Evolutionary conservation across 805 yeast genomes (phyloP), one percentile per base, ranked within the genome.

Genomic region (Yamadazyma paraphyllophila): DNA sequence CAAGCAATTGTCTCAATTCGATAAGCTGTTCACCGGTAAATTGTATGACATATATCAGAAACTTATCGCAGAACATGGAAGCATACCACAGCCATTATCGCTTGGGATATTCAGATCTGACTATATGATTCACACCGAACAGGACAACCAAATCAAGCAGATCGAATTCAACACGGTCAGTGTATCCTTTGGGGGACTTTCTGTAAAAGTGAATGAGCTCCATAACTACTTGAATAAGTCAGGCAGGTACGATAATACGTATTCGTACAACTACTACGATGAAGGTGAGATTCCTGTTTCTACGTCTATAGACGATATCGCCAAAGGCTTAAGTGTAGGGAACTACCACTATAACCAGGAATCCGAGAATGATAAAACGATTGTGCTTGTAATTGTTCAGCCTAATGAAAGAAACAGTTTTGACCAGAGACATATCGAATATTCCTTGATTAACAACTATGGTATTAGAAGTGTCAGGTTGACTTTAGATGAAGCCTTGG

Each of bases 131-230:
- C 61, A 76, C n/a, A 59, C 62, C 6, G 65, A 65, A 11, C 48
- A 47, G 5, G 51, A 50, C 4, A 45, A 46, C 20, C 62, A 65
- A 24, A 85, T 92, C 57, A 91, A 92, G 60, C 99, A 94, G 65
- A 94, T 94, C 42, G 99, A 94, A 63, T 92, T 92, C 70, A 94
- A 94, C 66, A 91, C 99, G 1, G 88, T 94, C 2, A 86, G 96
- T 57, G 96, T 92, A 3, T 91, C 97, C 1, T 94, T 94, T 69
- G 97, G 96, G 15, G 98, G 96, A 0, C 72, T 94, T 46, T 84
- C 96, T 1, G 63, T 89, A 11, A 86, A 84, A 60, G 92, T 88
- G 20, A 86, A 94, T 15, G 72, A 79, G 53, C 69, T 88, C 46
- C 99, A 94, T 64, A 63, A 74, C 15, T 88, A 77, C 55, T 65